Percentiles rank a stretch among this genome's conserved stretches.
phyloP scores from a whole-genome alignment of 345 rosid species.

The Ricinus communis region DNA sequence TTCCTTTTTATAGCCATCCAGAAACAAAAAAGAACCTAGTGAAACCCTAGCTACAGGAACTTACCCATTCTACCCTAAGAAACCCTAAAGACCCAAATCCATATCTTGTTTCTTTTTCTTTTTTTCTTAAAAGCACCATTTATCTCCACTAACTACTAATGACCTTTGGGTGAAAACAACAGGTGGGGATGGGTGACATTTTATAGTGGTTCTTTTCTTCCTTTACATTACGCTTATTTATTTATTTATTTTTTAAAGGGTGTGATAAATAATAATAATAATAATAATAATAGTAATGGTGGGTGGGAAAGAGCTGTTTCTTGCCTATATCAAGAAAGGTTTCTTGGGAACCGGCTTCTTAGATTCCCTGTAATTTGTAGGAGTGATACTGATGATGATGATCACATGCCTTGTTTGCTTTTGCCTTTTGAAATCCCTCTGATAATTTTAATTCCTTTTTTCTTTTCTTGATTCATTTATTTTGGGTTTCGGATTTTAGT shows the following conservation, averaged over 20 bases:
- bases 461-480: too few species aligned
- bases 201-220: neutral
- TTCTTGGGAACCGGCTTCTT: neutral
- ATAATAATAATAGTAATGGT: constrained; percentile 8
- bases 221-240: too few species aligned
- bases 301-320: constrained; percentile 4
- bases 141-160: neutral
- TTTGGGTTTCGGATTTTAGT: too few species aligned
- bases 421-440: neutral
- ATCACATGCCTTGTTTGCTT: constrained; percentile 11
- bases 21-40: neutral
- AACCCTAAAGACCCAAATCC: neutral
- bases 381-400: neutral
- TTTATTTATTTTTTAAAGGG: too few species aligned
- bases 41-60: neutral
- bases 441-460: neutral
- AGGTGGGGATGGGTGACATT: neutral
- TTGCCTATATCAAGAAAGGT: neutral
- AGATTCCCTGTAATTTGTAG: constrained; percentile 3
- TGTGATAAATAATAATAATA: neutral
- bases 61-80: neutral
- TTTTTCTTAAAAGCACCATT: too few species aligned
- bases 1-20: neutral
- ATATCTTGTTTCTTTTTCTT: too few species aligned
- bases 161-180: neutral